Evolutionary conservation across 192 early-diverging fungal species (phyloP), one percentile per base, ranked within the genome.

Genomic region (Dimargaris cristalligena): DNA sequence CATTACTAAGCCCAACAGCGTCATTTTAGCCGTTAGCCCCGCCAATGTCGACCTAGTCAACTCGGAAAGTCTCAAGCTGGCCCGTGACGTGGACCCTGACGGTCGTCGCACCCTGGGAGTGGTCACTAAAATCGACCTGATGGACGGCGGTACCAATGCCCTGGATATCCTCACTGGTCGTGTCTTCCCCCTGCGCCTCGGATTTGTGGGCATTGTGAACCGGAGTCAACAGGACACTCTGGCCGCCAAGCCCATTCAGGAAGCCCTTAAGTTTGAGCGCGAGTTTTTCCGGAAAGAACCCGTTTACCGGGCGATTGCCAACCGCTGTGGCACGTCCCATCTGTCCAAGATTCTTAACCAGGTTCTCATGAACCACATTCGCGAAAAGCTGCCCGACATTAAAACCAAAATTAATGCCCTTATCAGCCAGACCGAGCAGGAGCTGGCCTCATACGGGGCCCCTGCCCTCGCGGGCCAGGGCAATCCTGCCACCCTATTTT

Each of bases 141-240:
- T 89, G 87, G 87, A 89, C 62, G 78, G 80, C 47, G 87, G 87
- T 52, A 89, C 85, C 38, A 84, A 86, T 58, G 84, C 87, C 34
- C 68, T 89, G 32, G 87, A 89, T 46, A 83, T 86, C 34, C 76
- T 89, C 26, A 77, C 85, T 0, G 87, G 87, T 32, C 71, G 83
- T 34, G 81, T 85, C 3, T 84, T 85, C 38, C 85, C 85, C 18
- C 63, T 89, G 47, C 86, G 85, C 44, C 69, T 89, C 30, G 87
- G 87, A 1, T 89, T 89, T 66, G 80, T 89, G 56, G 87, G 87
- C 54, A 78, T 86, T 20, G 81, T 89, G 18, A 89, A 89, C 65
- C 81, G 85, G 59, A 86, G 84, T 69, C 87, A 89, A 58, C 83
- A 85, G 38, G 87, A 87, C 66, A 89, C 86, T 26, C 58, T 78